These are phyloP conservation scores for Cymbopogon flexuosus DNA, from an alignment of 202 grass and related monocot species.

Conservation along the genomic window DNA sequence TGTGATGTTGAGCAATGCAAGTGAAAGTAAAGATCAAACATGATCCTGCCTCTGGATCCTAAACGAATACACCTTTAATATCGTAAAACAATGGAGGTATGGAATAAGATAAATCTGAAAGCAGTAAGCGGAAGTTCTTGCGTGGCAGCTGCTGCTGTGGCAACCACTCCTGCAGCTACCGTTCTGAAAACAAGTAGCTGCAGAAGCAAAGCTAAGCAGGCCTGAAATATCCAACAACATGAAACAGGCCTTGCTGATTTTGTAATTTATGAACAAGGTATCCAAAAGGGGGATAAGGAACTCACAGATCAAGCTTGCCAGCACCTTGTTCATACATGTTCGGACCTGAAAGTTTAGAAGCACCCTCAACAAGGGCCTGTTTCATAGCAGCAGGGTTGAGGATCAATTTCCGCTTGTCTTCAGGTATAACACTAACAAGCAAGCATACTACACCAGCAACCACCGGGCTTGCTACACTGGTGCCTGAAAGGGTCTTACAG, in stretches of 20 bases:
- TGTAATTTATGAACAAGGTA: background rate
- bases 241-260: background rate
- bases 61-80: background rate
- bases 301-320: constrained; percentile 92
- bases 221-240: background rate
- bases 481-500: constrained; percentile 95
- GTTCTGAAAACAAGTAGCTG: background rate
- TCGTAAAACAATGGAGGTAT: background rate
- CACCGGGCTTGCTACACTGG: constrained; percentile 95
- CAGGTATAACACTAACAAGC: constrained; percentile 79
- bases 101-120: background rate
- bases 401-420: constrained; percentile 61
- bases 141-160: background rate
- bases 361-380: constrained; percentile 95
- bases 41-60: background rate
- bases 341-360: constrained; percentile 86
- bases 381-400: constrained; percentile 94
- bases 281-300: constrained; percentile 19
- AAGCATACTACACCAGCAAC: constrained; percentile 92
- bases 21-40: background rate
- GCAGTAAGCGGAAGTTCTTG: background rate
- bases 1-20: constrained; percentile 9
- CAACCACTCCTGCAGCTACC: background rate
- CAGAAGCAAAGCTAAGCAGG: background rate
- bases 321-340: constrained; percentile 98